These are phyloP conservation scores for Vigna trinervia DNA, from an alignment of 306 rosid species.

Conservation along the genomic window DNA sequence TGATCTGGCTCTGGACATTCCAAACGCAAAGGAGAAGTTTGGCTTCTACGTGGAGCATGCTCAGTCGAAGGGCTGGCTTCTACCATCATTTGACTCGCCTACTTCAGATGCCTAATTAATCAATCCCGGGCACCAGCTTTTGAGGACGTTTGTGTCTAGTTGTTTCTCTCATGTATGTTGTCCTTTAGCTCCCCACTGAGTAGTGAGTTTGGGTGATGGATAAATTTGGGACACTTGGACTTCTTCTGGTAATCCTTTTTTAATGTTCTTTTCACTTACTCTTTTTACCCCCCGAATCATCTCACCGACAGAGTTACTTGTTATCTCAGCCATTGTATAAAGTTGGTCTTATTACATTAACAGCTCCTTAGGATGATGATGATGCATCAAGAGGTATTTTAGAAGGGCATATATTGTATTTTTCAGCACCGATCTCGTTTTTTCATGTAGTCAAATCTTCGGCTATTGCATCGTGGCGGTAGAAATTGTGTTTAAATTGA, in stretches of 20 bases:
- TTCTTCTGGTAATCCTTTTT: slow-evolving; percentile 28
- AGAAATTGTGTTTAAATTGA: background rate
- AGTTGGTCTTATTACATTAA: slow-evolving; percentile 50
- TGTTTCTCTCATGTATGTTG: slow-evolving; percentile 60
- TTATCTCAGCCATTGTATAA: slow-evolving; percentile 51
- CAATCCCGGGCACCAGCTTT: slow-evolving; percentile 52
- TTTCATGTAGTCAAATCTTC: background rate
- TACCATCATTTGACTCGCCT: slow-evolving; percentile 65
- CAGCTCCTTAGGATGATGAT: slow-evolving; percentile 52
- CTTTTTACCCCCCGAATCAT: slow-evolving; percentile 28
- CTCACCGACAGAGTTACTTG: slow-evolving; percentile 38
- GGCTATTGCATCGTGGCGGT: background rate
- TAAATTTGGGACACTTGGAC: slow-evolving; percentile 43
- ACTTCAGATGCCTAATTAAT: slow-evolving; percentile 48
- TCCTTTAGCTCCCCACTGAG: slow-evolving; percentile 37
- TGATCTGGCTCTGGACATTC: slow-evolving; percentile 95
- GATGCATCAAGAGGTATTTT: slow-evolving; percentile 32
- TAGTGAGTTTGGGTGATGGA: slow-evolving; percentile 26
- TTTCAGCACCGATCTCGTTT: slow-evolving; percentile 32
- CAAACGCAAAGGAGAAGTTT: slow-evolving; percentile 81
- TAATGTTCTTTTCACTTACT: slow-evolving; percentile 20
- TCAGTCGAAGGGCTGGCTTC: slow-evolving; percentile 74
- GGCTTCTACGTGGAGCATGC: slow-evolving; percentile 78
- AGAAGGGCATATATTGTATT: slow-evolving; percentile 46
- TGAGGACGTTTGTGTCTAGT: slow-evolving; percentile 52